Base-by-base conservation (phyloP, 805 yeast genomes). In the Torulaspora delbrueckii region DNA sequence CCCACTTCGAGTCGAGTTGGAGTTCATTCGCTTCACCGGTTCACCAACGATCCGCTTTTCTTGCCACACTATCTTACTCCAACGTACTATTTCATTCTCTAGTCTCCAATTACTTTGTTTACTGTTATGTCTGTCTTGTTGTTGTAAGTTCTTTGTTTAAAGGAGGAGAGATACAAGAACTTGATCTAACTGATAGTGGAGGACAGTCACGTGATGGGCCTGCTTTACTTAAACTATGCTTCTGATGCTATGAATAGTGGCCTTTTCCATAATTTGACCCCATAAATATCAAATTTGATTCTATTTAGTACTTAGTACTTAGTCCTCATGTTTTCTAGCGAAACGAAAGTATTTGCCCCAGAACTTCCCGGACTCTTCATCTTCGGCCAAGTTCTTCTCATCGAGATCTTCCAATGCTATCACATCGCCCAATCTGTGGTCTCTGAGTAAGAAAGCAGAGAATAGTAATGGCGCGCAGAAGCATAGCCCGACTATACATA, bases 381-480 rank as follows among this genome's bases (percentile, higher is more conserved):
- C 40, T 14, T 39, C 37, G 13, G 33, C 31, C 10, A 31, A 5
- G 12, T 40, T 25, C 37, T 35, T 25, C n/a, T 45, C 45, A 18
- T 35, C 42, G 19, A 34, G 35, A 31, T 54, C 47, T 14, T 40
- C 39, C n/a, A 53, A 40, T 14, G 57, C 50, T 19, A 57, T 55
- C 13, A 48, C 38, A 35, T 43, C 49, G 3, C 37, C 62, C 38
- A 80, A 66, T 48, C 65, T 68, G 51, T 76, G 78, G 58, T 82
- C 78, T 60, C 82, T 74, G 52, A 81, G 68, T 52, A 76, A 65
- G 42, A 80, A 60, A 0, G 80, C 70, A 31, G 68, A 63, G 12
- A 62, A 51, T 9, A 82, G 55, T 56, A 82, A 66, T 16, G 82
- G 78, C 42, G 76, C 71, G 60, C 79, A 72, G 58, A 83, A 71